Percentiles rank a stretch among this genome's conserved stretches.
These are phyloP conservation scores for Babesia ovis DNA, from an alignment of 169 alveolate species.

Conservation along the genomic window DNA sequence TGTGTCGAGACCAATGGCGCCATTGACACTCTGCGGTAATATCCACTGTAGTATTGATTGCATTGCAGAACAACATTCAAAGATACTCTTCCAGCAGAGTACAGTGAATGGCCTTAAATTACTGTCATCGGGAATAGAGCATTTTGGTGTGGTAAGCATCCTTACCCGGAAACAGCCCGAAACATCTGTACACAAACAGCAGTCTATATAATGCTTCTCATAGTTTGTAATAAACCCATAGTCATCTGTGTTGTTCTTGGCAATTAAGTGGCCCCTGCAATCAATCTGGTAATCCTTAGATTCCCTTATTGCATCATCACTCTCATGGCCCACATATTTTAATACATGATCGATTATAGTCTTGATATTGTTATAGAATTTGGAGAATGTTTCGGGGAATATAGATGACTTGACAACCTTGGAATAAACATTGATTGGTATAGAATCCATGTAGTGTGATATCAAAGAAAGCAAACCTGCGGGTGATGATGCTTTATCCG, in stretches of 20 bases:
- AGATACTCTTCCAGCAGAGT: slow-evolving; percentile 41
- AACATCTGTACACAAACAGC: neutral
- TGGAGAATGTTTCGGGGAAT: neutral
- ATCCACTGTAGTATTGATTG: slow-evolving; percentile 35
- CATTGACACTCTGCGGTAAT: slow-evolving; percentile 27
- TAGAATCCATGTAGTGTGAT: slow-evolving; percentile 31
- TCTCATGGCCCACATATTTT: slow-evolving; percentile 26
- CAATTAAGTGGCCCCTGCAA: slow-evolving; percentile 29
- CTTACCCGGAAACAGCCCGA: slow-evolving; percentile 5
- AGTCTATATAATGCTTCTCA: slow-evolving; percentile 9
- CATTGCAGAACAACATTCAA: slow-evolving; percentile 20
- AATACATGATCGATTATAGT: neutral
- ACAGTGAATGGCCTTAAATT: slow-evolving; percentile 42
- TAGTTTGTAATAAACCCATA: neutral
- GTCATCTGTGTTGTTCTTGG: neutral
- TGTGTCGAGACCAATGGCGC: slow-evolving; percentile 11
- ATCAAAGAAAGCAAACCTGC: slow-evolving; percentile 27
- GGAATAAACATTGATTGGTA: slow-evolving; percentile 11
- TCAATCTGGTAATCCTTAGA: slow-evolving; percentile 20
- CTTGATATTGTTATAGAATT: slow-evolving; percentile 1
- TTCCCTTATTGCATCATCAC: neutral
- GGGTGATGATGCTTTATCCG: slow-evolving; percentile 5
- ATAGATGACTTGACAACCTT: slow-evolving; percentile 8
- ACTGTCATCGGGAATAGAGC: slow-evolving; percentile 35
- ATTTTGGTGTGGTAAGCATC: slow-evolving; percentile 28